Evolutionary conservation across 257 asterid genomes (phyloP), one percentile per base, ranked within the genome.

Genomic region (Gentiana dahurica): DNA sequence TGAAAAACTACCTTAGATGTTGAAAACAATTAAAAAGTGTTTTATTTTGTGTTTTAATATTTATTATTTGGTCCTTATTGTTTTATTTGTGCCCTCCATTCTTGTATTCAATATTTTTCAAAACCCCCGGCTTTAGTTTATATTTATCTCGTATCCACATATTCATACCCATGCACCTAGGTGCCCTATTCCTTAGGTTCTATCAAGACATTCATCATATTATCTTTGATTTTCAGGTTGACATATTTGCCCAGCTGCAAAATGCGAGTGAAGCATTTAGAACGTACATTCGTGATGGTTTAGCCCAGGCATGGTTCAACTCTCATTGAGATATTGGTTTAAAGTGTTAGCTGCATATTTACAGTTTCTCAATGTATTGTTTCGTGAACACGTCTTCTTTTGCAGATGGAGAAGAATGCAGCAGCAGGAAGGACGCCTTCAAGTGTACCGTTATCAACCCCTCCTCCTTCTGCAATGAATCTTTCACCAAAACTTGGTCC

Each of bases 381-480:
- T 57, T 60, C n/a, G 34, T 67, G 15, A 53, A 59, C 13, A 65
- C 24, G 24, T 24, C 24, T 24, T 49, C 41, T 66, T 15, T 60
- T 73, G 74, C 92, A 92, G 99, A 92, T 89, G 99, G 99, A 92
- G 82, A 89, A 77, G 78, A 89, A 83, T 75, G 89, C 97, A 0
- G 99, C 97, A 3, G 95, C 99, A 6, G 99, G 99, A 65, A 77
- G 92, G 80, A 92, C 97, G 3, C 97, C 95, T 49, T 73, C 99
- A n/a, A 92, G 97, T 71, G 95, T 89, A 56, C 97, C 97, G 64
- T 60, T 92, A 58, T 62, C 99, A 63, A 92, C 97, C 52, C 99
- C 99, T 33, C 97, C 99, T 9, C 97, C 95, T 24, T 78, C 77
- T 15, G 68, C 87, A 2, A 74, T 88, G 54, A 81, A 85, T 78